phyloP scores from a whole-genome alignment of 148 eudicot species.

The Simmondsia chinensis region DNA sequence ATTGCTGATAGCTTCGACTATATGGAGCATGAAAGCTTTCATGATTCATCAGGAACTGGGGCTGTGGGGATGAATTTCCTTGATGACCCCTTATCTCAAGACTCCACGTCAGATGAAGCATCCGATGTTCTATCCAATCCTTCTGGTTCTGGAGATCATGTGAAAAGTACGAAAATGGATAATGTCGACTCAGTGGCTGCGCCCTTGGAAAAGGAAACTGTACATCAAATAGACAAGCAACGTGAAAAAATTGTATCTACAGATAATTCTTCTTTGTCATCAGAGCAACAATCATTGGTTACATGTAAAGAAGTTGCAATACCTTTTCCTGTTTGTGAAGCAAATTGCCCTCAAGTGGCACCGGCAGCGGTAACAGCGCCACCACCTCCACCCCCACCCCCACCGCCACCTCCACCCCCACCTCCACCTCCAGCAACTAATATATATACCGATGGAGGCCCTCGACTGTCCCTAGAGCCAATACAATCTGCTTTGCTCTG shows the following conservation, averaged over 20 bases:
- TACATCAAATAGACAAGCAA: constrained; percentile 9
- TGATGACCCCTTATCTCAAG: constrained; percentile 71
- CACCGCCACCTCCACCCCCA: constrained; percentile 21
- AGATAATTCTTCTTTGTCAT: constrained; percentile 7
- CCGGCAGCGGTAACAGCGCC: constrained; percentile 21
- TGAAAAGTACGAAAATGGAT: constrained; percentile 12
- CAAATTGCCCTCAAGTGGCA: constrained; percentile 5
- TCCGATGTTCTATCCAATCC: constrained; percentile 35
- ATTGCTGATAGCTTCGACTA: constrained; percentile 84
- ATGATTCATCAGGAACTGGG: constrained; percentile 22
- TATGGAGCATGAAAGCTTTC: constrained; percentile 68
- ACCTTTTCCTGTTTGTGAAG: constrained; percentile 10
- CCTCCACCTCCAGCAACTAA: constrained; percentile 7
- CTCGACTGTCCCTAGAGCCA: too few relatives aligned
- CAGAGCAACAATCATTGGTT: constrained; percentile 15
- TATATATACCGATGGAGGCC: too few relatives aligned
- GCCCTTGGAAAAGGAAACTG: constrained; percentile 20
- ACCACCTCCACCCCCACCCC: constrained; percentile 12
- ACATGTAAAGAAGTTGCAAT: constrained; percentile 9
- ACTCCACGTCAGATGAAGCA: constrained; percentile 61
- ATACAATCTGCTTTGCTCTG: too few relatives aligned
- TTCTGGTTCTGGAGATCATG: constrained; percentile 24
- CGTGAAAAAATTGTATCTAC: constrained; percentile 10
- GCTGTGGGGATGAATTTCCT: constrained; percentile 33
- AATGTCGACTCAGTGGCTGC: constrained; percentile 21